These are phyloP conservation scores for Phyllosticta citriasiana DNA, from an alignment of 2,329 filamentous ascomycete species.

Conservation along the genomic window DNA sequence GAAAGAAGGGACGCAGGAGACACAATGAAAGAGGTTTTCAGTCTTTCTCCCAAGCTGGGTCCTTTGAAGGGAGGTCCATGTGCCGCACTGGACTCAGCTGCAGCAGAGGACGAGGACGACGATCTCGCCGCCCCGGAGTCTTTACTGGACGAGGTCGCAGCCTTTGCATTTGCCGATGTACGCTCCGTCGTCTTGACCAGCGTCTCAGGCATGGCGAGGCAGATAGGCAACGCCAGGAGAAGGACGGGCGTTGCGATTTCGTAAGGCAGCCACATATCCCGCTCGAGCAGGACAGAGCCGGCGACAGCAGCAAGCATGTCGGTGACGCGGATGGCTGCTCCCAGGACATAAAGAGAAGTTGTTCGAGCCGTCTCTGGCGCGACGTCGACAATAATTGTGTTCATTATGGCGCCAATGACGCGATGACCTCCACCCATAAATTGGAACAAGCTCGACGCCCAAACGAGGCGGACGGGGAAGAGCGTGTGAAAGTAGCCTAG, in stretches of 20 bases:
- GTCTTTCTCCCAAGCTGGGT: not conserved
- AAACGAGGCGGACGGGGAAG: slow-evolving; percentile 1
- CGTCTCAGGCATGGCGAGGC: slow-evolving; percentile 1
- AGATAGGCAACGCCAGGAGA: not conserved
- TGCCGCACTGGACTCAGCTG: not conserved
- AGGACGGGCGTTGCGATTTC: slow-evolving; percentile 6
- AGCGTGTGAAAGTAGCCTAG: slow-evolving; percentile 4
- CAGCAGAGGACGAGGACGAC: not conserved
- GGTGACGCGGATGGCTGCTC: slow-evolving; percentile 1
- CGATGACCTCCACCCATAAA: slow-evolving; percentile 5
- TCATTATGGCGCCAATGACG: slow-evolving; percentile 3
- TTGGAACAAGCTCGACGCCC: slow-evolving; percentile 5
- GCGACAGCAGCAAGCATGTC: slow-evolving; percentile 1
- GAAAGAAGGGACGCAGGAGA: not conserved
- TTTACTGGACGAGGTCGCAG: not conserved
- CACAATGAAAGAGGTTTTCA: not conserved
- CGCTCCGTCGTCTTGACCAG: not conserved
- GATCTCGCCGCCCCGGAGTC: not conserved
- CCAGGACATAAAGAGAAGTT: slow-evolving; percentile 1
- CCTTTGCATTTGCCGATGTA: not conserved
- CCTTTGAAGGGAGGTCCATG: not conserved
- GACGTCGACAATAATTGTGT: slow-evolving; percentile 7
- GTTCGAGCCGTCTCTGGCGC: slow-evolving; percentile 1
- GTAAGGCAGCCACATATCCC: slow-evolving; percentile 6
- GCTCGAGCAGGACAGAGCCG: not conserved